Base-by-base conservation (phyloP, 2,329 filamentous ascomycete species). In the Stagonosporopsis chrysanthemi region DNA sequence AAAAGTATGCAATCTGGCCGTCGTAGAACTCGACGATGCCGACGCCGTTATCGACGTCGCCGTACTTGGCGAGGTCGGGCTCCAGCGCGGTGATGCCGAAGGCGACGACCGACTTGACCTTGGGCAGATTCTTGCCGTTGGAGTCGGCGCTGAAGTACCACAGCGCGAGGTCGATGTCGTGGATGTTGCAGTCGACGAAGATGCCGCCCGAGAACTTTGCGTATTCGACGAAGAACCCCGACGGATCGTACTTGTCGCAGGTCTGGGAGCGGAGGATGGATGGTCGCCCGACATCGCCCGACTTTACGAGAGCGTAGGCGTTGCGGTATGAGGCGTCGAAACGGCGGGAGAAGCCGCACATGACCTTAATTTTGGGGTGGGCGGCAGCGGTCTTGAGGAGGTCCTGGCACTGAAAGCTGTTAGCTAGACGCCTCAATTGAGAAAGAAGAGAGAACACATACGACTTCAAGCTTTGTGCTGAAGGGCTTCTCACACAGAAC, bases 151-250 rank as follows among this genome's bases (percentile, higher is more conserved):
- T 62, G 67, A 88, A 86, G 77, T 84, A 88, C 85, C 86, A 88
- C 2, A 88, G 77, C 0, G 85, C 80, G 2, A 89, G 80, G 60
- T 88, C 86, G 64, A 90, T 90, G 65, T 90, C 88, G 77, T 90
- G 88, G 67, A 90, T 86, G 48, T 84, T 86, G 77, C 85, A 88
- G 78, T 90, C 88, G 55, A 90, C 88, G 65, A 90, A 90, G 70
- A 90, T 88, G 22, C 87, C 87, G 31, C 88, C 88, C 1, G 80
- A 84, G 75, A 84, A 87, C 64, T 86, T 79, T 12, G 88, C 86
- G 74, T 90, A 90, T 22, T 82, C 79, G 52, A 90, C 86, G 71
- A 89, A 90, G 80, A 89, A 90, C 42, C 87, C 87, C 0, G 80
- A 81, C 0, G 86, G 84, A 57, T 89, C 86, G 54, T 85, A 65